These are phyloP conservation scores for Craspedostauros australis DNA, from an alignment of 108 stramenopile species.

Conservation along the genomic window DNA sequence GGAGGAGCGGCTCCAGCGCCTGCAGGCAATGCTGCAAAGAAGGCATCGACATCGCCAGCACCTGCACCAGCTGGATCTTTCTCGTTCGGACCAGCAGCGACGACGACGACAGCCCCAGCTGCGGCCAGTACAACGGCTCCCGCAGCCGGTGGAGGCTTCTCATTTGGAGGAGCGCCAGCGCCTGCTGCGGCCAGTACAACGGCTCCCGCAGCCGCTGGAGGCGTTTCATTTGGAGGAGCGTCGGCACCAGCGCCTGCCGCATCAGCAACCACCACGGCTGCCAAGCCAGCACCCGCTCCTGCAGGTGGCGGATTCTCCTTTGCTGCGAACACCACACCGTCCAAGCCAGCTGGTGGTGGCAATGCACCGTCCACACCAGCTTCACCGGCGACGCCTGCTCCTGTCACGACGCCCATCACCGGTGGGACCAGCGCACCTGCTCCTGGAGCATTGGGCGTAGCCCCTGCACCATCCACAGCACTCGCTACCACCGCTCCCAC, in stretches of 20 bases:
- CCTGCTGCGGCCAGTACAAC: slow-evolving; percentile 10
- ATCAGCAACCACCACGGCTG: slow-evolving; percentile 20
- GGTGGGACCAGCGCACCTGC: background rate
- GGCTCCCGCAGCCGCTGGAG: background rate
- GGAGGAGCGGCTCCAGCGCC: slow-evolving; percentile 13
- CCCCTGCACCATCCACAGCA: slow-evolving; percentile 10
- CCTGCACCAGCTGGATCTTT: slow-evolving; percentile 8
- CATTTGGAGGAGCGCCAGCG: slow-evolving; percentile 17
- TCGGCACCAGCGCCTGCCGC: slow-evolving; percentile 16
- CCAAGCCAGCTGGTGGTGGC: too few species aligned
- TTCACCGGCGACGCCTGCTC: slow-evolving; percentile 12
- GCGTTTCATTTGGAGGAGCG: slow-evolving; percentile 31
- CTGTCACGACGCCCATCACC: slow-evolving; percentile 2
- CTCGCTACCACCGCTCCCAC: slow-evolving; percentile 5
- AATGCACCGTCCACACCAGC: slow-evolving; percentile 6
- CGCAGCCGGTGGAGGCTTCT: slow-evolving; percentile 14
- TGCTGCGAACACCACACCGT: too few species aligned
- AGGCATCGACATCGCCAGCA: background rate
- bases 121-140: background rate
- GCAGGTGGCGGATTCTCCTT: slow-evolving; percentile 19
- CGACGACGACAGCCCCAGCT: background rate
- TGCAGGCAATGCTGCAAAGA: slow-evolving; percentile 2
- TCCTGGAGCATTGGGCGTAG: background rate
- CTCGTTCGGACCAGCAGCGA: background rate
- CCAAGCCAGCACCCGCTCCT: slow-evolving; percentile 3